Conservation (phyloP, 441 rosid species). For the Euphorbia schlechtendalii region DNA sequence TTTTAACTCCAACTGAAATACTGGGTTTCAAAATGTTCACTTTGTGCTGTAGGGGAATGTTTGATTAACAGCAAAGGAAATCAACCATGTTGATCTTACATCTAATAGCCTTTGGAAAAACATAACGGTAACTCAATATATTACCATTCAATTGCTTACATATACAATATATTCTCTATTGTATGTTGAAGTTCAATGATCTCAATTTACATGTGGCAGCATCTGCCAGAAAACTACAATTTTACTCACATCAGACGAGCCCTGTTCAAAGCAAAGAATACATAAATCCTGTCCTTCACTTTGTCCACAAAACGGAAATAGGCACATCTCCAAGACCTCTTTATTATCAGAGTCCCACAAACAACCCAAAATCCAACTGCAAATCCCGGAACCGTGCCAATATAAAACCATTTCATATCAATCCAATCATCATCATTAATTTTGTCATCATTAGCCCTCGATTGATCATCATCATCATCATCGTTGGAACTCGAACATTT, state of each 20-base stretch:
- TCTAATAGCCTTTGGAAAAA: too few relatives aligned
- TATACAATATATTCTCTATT: too few relatives aligned
- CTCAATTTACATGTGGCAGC: too few relatives aligned
- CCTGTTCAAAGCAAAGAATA: background rate
- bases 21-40: too few relatives aligned
- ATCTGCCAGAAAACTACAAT: background rate
- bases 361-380: constrained; percentile 8
- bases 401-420: background rate
- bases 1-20: too few relatives aligned
- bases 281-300: background rate
- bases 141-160: too few relatives aligned
- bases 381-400: background rate
- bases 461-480: background rate
- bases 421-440: background rate
- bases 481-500: background rate
- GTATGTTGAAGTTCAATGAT: too few relatives aligned
- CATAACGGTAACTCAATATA: too few relatives aligned
- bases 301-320: background rate
- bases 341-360: constrained; percentile 3
- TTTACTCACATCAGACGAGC: background rate
- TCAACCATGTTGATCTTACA: too few relatives aligned
- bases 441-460: background rate
- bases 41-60: too few relatives aligned
- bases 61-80: too few relatives aligned
- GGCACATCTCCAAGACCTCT: constrained; percentile 5